Evolutionary conservation across 345 rosid species (phyloP).

Genomic region (Eucalyptus curtisii): DNA sequence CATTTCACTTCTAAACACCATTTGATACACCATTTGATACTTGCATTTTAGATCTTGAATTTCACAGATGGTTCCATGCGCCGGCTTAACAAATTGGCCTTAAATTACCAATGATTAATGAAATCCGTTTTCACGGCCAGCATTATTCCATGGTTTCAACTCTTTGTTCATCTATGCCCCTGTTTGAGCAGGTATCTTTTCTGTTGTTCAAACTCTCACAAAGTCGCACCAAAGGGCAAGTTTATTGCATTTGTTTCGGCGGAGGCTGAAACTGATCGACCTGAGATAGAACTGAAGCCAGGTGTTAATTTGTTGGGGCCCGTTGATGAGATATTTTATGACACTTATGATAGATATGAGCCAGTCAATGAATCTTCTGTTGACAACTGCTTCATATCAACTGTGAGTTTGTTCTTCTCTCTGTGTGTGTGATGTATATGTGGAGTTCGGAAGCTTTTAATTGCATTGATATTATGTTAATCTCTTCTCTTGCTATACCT

Average conservation of each 20-base stretch:
- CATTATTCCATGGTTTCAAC: background rate
- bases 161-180: background rate
- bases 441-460: background rate
- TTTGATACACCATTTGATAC: background rate
- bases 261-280: constrained; percentile 86
- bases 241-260: constrained; percentile 89
- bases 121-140: background rate
- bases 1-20: background rate
- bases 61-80: background rate
- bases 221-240: constrained; percentile 92
- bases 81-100: background rate
- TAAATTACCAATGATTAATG: background rate
- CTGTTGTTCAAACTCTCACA: constrained; percentile 92
- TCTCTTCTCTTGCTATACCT: background rate
- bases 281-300: constrained; percentile 63
- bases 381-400: constrained; percentile 90
- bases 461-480: background rate
- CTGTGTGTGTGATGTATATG: background rate
- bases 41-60: background rate
- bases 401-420: constrained; percentile 27
- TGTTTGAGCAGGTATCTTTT: constrained; percentile 66
- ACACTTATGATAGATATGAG: constrained; percentile 62
- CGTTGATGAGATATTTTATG: constrained; percentile 84
- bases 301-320: constrained; percentile 82
- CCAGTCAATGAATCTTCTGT: constrained; percentile 72